phyloP scores from a whole-genome alignment of 495 filamentous ascomycete genomes.

The Pseudevernia furfuracea region DNA sequence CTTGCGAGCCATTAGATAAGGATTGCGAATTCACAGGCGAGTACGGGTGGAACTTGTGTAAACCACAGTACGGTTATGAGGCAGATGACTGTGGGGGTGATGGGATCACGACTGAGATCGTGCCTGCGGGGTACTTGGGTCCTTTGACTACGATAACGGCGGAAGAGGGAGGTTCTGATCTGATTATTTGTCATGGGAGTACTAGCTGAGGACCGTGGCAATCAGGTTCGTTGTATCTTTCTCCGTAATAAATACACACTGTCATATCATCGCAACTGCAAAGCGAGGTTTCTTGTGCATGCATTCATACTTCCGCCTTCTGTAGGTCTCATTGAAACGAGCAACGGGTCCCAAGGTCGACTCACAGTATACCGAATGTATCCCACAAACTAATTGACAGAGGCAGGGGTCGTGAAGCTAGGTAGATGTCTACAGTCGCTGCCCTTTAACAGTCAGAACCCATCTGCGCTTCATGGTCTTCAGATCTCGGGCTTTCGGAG shows the following conservation, averaged over 20 bases:
- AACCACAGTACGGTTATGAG: neutral
- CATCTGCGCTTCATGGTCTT: no score
- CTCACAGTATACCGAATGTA: no score
- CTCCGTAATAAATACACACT: neutral
- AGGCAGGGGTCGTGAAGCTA: no score
- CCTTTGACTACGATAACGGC: neutral
- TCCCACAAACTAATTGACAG: no score
- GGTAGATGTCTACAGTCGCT: no score
- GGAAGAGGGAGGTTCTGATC: neutral
- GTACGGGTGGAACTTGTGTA: slow-evolving; percentile 2
- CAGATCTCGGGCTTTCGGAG: no score
- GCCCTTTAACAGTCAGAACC: no score
- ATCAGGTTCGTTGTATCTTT: neutral
- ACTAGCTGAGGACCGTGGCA: neutral
- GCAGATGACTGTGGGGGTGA: neutral
- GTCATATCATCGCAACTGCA: neutral
- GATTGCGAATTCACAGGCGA: neutral
- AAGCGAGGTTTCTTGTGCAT: no score
- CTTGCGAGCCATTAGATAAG: neutral
- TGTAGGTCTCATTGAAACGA: no score
- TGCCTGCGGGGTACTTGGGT: slow-evolving; percentile 9
- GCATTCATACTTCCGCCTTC: no score
- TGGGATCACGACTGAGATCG: neutral
- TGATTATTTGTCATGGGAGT: neutral
- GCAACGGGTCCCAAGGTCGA: no score